Base-by-base conservation (phyloP, 2,329 filamentous ascomycete species). In the Fusarium compactum region DNA sequence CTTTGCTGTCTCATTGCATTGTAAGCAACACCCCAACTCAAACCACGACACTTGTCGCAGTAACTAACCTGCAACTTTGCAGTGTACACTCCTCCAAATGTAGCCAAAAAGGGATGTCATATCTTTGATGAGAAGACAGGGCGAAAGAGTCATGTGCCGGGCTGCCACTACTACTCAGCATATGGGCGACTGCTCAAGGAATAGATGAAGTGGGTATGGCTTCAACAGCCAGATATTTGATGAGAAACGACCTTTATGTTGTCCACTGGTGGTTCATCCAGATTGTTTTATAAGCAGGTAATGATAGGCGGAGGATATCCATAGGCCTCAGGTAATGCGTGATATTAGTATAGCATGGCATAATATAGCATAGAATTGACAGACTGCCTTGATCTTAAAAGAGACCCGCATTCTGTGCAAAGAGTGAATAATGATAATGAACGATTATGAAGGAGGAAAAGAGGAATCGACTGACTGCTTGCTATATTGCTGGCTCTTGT, bases 31-130 rank as follows among this genome's bases (percentile, higher is more conserved):
- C 51, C 54, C 52, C 46, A 48, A 50, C 53, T 51, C 46, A 51
- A 50, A 30, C 50, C 61, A 61, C 62, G 70, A 80, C 77, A 68
- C 79, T 80, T 63, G 74, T 77, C 74, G 60, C 65, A 56, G 57
- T 62, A 69, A 69, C 78, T 81, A 67, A 81, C 74, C 50, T 64
- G 74, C 62, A 70, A 62, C 62, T 59, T 55, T 71, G 69, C 77
- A 89, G 85, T 97, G 65, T 96, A 96, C 78, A 95, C 93, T 16
- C 95, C 95, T 38, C 95, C 95, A 5, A 97, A 97, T 76, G 94
- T 95, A 40, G 93, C 93, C 40, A 91, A 88, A 63, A 88, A 89
- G 65, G 95, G 95, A 25, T 97, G 93, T 80, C 87, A 93, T 76
- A 89, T 95, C 76, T 98, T 95, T 79, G 88, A 95, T 75, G 87